These are phyloP conservation scores for Fusarium citri DNA, from an alignment of 2,329 filamentous ascomycete genomes.

Conservation along the genomic window DNA sequence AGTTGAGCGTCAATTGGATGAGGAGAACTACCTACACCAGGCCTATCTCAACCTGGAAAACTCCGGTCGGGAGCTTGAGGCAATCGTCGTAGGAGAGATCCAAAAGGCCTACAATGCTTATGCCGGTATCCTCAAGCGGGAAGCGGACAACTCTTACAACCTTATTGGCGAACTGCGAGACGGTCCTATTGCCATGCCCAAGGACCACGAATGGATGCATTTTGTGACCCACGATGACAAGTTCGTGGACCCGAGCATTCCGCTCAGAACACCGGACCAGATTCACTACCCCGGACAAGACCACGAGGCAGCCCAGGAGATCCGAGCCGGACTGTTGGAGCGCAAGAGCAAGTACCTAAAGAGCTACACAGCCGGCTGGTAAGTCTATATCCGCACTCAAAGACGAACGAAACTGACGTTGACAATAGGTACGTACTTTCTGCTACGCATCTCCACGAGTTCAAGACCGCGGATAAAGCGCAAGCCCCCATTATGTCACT, in stretches of 20 bases:
- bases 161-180: slow-evolving; percentile 83
- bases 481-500: slow-evolving; percentile 96
- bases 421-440: slow-evolving; percentile 88
- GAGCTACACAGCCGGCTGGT: slow-evolving; percentile 96
- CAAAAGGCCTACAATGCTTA: slow-evolving; percentile 98
- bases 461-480: slow-evolving; percentile 95
- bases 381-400: slow-evolving; percentile 50
- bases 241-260: slow-evolving; percentile 86
- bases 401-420: slow-evolving; percentile 12
- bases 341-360: slow-evolving; percentile 99
- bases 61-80: slow-evolving; percentile 93
- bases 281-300: slow-evolving; percentile 94
- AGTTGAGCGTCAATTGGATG: slow-evolving; percentile 91
- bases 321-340: slow-evolving; percentile 90
- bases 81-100: slow-evolving; percentile 96
- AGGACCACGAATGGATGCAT: slow-evolving; percentile 88
- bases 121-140: slow-evolving; percentile 89
- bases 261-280: slow-evolving; percentile 80
- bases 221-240: slow-evolving; percentile 86
- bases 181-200: slow-evolving; percentile 91
- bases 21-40: slow-evolving; percentile 97
- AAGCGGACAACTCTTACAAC: slow-evolving; percentile 83
- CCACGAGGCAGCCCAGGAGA: slow-evolving; percentile 83
- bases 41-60: slow-evolving; percentile 95
- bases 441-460: slow-evolving; percentile 96